Base-by-base conservation (phyloP, 768 basidiomycete species). In the Exsudoporus frostii region DNA sequence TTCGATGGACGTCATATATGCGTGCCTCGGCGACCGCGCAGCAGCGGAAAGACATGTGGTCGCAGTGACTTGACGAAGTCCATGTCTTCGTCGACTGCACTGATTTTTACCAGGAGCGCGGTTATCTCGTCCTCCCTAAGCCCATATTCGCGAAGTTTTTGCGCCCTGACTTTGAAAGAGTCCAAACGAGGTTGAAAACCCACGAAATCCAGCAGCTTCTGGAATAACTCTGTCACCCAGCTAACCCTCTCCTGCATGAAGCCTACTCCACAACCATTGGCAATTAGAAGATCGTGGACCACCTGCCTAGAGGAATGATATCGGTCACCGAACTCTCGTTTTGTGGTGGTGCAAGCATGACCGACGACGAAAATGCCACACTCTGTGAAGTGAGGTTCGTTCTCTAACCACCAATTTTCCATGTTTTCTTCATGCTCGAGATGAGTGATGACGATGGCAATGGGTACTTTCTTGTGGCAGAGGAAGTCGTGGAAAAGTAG, bases 331-430 rank as follows among this genome's bases (percentile, higher is more conserved):
- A 71, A 60, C n/a, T 55, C 49, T 45, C 54, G 63, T 29, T 52
- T 70, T 43, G 75, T 60, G 15, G 76, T 73, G 6, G 66, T 63
- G 56, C 70, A 73, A 33, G 69, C 72, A 29, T 72, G 70, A 32
- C 58, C 69, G 37, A 58, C 32, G 17, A 57, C 54, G 19, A 40
- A 39, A 22, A 74, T 66, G n/a, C 55, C 58, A 30, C 52, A 61
- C 3, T 50, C 48, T 5, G 39, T 8, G 44, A 73, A 62, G 24
- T 64, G 56, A 24, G 32, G 13, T 8, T 53, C n/a, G 43, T 73
- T 74, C 10, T 54, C 19, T 9, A 13, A 29, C 72, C 73, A 73
- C 73, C 73, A 73, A 13, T 55, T 41, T 5, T 72, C 72, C 71
- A 73, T 74, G 14, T 58, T 53, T 19, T 69, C 60, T 55, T 69